Evolutionary conservation across 2,329 filamentous ascomycete genomes (phyloP).

Genomic region (Penicillium sp.): DNA sequence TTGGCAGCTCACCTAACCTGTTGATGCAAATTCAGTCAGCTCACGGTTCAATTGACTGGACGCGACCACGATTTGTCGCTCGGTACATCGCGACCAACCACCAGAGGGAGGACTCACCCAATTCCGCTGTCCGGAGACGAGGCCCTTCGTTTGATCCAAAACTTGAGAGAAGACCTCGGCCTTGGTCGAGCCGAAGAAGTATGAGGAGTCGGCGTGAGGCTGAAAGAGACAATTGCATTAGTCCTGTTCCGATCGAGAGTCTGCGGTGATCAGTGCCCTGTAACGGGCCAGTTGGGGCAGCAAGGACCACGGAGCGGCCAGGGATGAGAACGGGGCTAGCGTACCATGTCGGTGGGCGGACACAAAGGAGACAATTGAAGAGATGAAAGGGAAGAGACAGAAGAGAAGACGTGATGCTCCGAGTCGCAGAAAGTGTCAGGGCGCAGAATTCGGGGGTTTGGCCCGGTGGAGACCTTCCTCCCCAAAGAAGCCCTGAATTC

Average conservation of each 20-base stretch:
- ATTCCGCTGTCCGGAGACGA: slow-evolving; percentile 45
- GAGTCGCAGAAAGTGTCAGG: background rate
- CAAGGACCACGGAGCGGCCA: background rate
- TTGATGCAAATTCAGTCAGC: slow-evolving; percentile 2
- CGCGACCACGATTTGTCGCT: background rate
- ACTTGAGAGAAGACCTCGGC: slow-evolving; percentile 44
- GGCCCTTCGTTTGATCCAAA: slow-evolving; percentile 37
- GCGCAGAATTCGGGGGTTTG: background rate
- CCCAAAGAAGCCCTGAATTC: background rate
- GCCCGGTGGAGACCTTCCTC: background rate
- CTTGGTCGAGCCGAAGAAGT: slow-evolving; percentile 43
- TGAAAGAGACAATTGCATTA: slow-evolving; percentile 18
- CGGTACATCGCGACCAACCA: background rate
- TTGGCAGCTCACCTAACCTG: slow-evolving; percentile 32
- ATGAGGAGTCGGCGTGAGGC: slow-evolving; percentile 51
- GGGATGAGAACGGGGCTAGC: background rate
- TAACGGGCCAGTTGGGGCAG: background rate
- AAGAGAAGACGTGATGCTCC: background rate
- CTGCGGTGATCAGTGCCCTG: background rate
- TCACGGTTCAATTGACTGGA: background rate
- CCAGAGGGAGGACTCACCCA: slow-evolving; percentile 38
- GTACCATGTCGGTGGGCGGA: slow-evolving; percentile 1
- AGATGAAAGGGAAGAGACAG: too few relatives aligned
- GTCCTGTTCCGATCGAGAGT: slow-evolving; percentile 1
- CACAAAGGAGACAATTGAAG: background rate